Conservation (phyloP, 257 asterid species). For the Parsonsia alboflavescens region DNA sequence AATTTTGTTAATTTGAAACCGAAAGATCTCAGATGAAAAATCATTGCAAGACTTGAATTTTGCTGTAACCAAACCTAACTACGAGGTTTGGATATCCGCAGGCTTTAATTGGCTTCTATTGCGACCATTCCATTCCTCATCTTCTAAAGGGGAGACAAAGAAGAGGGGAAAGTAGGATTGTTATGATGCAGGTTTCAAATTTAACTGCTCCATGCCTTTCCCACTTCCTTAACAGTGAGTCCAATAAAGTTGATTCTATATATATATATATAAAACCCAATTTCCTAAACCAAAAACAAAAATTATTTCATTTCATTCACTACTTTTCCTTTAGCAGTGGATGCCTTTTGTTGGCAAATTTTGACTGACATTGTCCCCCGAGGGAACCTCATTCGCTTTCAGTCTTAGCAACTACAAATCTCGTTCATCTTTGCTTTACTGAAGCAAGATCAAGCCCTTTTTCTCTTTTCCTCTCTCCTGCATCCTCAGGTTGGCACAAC, state of each 20-base stretch:
- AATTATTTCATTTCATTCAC: neutral
- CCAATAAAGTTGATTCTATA: neutral
- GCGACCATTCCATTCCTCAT: neutral
- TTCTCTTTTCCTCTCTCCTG: neutral
- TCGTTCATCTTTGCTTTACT: neutral
- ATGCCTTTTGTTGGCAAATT: neutral
- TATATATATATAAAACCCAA: neutral
- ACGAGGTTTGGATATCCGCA: too few species aligned
- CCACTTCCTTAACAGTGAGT: neutral
- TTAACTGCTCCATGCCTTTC: neutral
- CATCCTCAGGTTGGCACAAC: neutral
- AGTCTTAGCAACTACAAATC: neutral
- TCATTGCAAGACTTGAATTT: too few species aligned
- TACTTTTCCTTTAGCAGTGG: neutral
- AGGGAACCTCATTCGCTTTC: neutral
- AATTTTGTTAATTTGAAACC: too few species aligned
- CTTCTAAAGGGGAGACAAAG: neutral
- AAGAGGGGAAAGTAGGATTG: neutral
- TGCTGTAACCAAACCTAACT: too few species aligned
- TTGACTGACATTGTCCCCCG: neutral
- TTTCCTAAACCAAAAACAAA: neutral
- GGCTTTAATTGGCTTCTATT: neutral
- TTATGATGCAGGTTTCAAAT: neutral
- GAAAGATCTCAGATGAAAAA: too few species aligned
- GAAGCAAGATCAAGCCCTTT: neutral